Evolutionary conservation across 805 yeast genomes (phyloP).

Genomic region (Starmera pachycereana): DNA sequence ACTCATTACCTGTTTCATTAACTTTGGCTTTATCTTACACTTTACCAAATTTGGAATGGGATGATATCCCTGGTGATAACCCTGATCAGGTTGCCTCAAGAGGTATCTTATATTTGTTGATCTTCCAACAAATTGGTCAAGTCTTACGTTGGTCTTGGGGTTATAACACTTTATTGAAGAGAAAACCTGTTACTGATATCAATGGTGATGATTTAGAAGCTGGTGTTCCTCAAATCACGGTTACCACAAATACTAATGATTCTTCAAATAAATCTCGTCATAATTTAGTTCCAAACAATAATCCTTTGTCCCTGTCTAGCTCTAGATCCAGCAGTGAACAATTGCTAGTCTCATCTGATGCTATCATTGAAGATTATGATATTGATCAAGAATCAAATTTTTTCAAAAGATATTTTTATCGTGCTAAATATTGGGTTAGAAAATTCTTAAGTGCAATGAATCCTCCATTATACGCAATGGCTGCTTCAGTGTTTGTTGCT

Average conservation of each 20-base stretch:
- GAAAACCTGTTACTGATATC: conserved; percentile 22
- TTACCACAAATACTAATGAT: too few species aligned
- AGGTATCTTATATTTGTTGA: conserved; percentile 62
- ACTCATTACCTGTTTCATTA: conserved; percentile 87
- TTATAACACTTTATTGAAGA: conserved; percentile 55
- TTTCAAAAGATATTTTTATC: neutral
- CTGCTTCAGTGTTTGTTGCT: conserved; percentile 58
- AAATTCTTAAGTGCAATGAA: conserved; percentile 44
- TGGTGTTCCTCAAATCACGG: too few species aligned
- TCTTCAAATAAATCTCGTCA: too few species aligned
- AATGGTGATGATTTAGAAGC: too few species aligned
- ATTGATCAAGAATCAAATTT: too few species aligned
- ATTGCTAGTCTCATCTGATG: too few species aligned
- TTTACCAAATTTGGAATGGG: conserved; percentile 69
- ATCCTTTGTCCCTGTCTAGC: too few species aligned
- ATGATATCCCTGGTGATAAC: conserved; percentile 53
- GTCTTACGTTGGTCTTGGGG: conserved; percentile 86
- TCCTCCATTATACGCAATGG: conserved; percentile 79
- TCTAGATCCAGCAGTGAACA: too few species aligned
- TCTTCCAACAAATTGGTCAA: conserved; percentile 79
- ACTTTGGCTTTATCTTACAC: conserved; percentile 72
- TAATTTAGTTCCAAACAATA: too few species aligned
- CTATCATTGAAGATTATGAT: too few species aligned
- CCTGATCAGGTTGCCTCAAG: conserved; percentile 67
- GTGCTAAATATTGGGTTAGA: neutral